phyloP scores from a whole-genome alignment of 2,329 filamentous ascomycete species.

The Exutisphaerella laricina region DNA sequence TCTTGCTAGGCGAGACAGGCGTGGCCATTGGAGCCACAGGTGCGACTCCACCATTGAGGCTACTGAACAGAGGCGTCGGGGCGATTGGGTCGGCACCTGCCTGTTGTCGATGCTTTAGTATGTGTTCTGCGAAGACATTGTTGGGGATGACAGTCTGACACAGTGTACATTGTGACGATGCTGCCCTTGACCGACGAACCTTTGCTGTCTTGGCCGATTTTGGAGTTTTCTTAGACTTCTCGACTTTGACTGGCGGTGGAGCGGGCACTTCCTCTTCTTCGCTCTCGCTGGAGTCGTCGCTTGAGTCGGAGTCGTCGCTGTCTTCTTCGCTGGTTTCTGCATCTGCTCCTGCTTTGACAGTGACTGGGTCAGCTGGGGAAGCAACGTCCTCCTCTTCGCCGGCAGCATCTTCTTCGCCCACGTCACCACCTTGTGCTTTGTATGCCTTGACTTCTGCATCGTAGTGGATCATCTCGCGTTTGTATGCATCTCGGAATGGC shows the following conservation, averaged over 20 bases:
- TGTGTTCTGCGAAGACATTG: neutral
- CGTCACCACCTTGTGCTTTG: slow-evolving; percentile 44
- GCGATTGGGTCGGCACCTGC: slow-evolving; percentile 24
- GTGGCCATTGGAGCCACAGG: neutral
- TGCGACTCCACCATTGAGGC: slow-evolving; percentile 10
- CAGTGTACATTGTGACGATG: neutral
- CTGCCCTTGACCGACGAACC: neutral
- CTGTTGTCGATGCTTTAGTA: slow-evolving; percentile 9
- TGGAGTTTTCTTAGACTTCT: slow-evolving; percentile 22
- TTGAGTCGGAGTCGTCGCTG: slow-evolving; percentile 2
- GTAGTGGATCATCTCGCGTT: slow-evolving; percentile 52
- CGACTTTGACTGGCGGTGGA: slow-evolving; percentile 24
- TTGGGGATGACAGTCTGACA: neutral
- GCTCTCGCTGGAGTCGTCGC: slow-evolving; percentile 15
- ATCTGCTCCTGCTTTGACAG: slow-evolving; percentile 14
- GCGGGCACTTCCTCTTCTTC: slow-evolving; percentile 30
- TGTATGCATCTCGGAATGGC: slow-evolving; percentile 57
- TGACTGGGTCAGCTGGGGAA: slow-evolving; percentile 11
- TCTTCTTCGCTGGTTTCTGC: slow-evolving; percentile 15
- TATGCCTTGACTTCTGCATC: slow-evolving; percentile 52
- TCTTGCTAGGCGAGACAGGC: slow-evolving; percentile 17
- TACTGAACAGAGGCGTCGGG: slow-evolving; percentile 21
- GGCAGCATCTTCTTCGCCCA: slow-evolving; percentile 9
- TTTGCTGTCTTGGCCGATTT: slow-evolving; percentile 22
- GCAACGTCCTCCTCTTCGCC: slow-evolving; percentile 27